Percentiles rank a stretch among this genome's conserved stretches.
These are phyloP conservation scores for Cavenderia fasciculata DNA, from an alignment of 78 protist genomes.

Conservation along the genomic window DNA sequence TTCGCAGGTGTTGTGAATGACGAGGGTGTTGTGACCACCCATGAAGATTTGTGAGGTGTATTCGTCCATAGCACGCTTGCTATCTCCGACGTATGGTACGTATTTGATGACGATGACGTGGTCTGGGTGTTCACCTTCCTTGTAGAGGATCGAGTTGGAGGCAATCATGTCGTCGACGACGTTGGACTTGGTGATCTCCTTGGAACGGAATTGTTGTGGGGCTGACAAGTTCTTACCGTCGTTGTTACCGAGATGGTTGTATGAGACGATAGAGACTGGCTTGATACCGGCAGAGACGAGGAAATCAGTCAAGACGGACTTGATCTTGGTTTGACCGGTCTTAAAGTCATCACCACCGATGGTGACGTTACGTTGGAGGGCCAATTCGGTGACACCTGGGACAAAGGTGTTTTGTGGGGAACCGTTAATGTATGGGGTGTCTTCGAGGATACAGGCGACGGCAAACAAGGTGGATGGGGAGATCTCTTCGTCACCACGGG, in stretches of 20 bases:
- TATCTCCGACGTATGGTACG: slow-evolving; percentile 99
- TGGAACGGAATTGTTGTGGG: slow-evolving; percentile 97
- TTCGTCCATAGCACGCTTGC: slow-evolving; percentile 99
- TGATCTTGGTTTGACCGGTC: slow-evolving; percentile 99
- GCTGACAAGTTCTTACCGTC: slow-evolving; percentile 99
- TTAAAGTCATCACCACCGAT: slow-evolving; percentile 99
- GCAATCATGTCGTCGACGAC: slow-evolving; percentile 99
- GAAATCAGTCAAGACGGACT: slow-evolving; percentile 98
- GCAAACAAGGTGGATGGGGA: slow-evolving; percentile 98
- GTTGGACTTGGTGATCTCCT: slow-evolving; percentile 98
- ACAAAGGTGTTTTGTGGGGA: slow-evolving; percentile 99
- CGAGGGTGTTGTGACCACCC: slow-evolving; percentile 97
- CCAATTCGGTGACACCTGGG: slow-evolving; percentile 97
- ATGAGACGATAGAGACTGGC: slow-evolving; percentile 95
- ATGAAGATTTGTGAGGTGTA: slow-evolving; percentile 96
- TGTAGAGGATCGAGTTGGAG: slow-evolving; percentile 95
- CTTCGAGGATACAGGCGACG: slow-evolving; percentile 95
- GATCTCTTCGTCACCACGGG: slow-evolving; percentile 85
- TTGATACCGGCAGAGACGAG: slow-evolving; percentile 98
- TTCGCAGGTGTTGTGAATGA: slow-evolving; percentile 93
- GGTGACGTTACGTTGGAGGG: slow-evolving; percentile 85
- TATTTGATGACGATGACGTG: slow-evolving; percentile 99
- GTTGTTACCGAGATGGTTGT: slow-evolving; percentile 99
- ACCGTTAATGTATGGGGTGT: slow-evolving; percentile 98
- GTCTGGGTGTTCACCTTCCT: slow-evolving; percentile 96